phyloP scores from a whole-genome alignment of 2,329 filamentous ascomycete genomes.

The Metarhizium guizhouense region DNA sequence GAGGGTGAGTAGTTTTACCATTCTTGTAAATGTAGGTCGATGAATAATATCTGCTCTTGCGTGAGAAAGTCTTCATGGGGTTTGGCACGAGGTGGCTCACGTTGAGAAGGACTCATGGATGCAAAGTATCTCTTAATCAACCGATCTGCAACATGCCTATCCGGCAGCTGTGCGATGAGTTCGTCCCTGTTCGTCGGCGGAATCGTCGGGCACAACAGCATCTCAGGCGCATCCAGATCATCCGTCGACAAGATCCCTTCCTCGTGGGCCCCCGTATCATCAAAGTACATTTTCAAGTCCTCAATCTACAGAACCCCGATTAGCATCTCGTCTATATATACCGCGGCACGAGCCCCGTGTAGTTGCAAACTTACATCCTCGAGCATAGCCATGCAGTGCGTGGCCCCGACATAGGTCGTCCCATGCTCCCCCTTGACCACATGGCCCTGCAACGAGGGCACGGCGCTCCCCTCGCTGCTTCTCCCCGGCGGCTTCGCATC shows the following conservation, averaged over 20 bases:
- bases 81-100: slow-evolving; percentile 22
- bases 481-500: too few relatives aligned
- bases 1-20: slow-evolving; percentile 19
- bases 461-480: too few relatives aligned
- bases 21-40: slow-evolving; percentile 39
- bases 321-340: not conserved
- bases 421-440: too few relatives aligned
- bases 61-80: not conserved
- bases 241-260: slow-evolving; percentile 23
- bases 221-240: slow-evolving; percentile 29
- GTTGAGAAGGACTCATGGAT: slow-evolving; percentile 41
- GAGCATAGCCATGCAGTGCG: slow-evolving; percentile 45
- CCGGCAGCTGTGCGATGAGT: slow-evolving; percentile 38
- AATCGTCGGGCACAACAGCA: slow-evolving; percentile 29
- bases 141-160: slow-evolving; percentile 36
- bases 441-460: too few relatives aligned
- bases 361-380: slow-evolving; percentile 39
- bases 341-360: not conserved
- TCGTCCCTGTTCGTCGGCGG: slow-evolving; percentile 33
- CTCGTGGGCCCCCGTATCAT: slow-evolving; percentile 32
- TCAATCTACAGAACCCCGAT: slow-evolving; percentile 35
- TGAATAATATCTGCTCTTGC: slow-evolving; percentile 38
- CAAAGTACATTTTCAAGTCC: slow-evolving; percentile 49
- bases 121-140: slow-evolving; percentile 45
- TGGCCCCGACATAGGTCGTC: too few relatives aligned